phyloP scores from a whole-genome alignment of 345 rosid genomes.

The Ceriops tagal region DNA sequence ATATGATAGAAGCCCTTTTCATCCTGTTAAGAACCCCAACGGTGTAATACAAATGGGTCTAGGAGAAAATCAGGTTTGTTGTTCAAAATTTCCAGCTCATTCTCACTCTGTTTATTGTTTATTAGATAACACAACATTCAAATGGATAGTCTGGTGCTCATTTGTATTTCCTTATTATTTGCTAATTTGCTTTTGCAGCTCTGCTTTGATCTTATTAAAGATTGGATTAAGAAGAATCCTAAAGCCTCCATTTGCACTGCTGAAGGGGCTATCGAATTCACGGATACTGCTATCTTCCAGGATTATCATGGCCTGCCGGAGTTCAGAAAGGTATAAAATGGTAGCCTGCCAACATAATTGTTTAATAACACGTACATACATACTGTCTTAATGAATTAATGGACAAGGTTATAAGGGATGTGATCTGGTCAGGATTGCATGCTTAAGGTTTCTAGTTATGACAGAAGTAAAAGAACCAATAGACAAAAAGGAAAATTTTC shows the following conservation, averaged over 20 bases:
- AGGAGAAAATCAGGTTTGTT: constrained; percentile 72
- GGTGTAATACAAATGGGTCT: constrained; percentile 94
- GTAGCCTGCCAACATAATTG: no score
- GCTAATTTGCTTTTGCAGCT: constrained; percentile 39
- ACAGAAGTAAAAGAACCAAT: no score
- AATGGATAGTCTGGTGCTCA: neutral
- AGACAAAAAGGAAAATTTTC: no score
- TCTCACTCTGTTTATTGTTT: neutral
- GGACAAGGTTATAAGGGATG: no score
- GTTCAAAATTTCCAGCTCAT: neutral
- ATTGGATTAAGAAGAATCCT: constrained; percentile 67
- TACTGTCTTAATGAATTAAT: no score
- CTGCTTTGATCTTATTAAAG: constrained; percentile 49
- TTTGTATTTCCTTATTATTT: neutral
- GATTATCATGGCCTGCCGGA: constrained; percentile 76
- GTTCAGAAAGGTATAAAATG: constrained; percentile 54
- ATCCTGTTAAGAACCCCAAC: constrained; percentile 43
- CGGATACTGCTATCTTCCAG: constrained; percentile 66
- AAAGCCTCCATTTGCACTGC: constrained; percentile 67
- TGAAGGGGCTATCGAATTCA: constrained; percentile 56
- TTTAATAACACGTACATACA: no score
- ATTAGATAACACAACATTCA: no score
- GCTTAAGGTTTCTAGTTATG: no score
- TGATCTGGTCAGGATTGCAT: no score
- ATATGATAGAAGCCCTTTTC: constrained; percentile 63